phyloP scores from a whole-genome alignment of 495 filamentous ascomycete species.

The Trichoderma reesei region DNA sequence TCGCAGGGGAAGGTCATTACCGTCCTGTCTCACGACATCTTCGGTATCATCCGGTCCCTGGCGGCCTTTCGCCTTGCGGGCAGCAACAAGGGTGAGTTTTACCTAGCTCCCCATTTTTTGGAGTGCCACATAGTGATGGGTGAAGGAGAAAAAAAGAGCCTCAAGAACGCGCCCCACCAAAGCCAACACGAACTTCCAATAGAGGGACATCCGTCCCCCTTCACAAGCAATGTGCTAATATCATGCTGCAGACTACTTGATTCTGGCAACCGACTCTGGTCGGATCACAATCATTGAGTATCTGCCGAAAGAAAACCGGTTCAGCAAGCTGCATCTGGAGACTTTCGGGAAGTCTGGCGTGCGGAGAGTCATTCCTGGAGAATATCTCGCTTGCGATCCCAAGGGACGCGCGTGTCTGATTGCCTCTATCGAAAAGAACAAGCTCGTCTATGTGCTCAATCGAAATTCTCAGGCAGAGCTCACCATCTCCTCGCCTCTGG shows the following conservation, averaged over 20 bases:
- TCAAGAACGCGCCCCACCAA: slow-evolving; percentile 27
- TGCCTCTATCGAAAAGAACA: slow-evolving; percentile 95
- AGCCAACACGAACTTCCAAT: neutral
- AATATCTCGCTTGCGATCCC: slow-evolving; percentile 89
- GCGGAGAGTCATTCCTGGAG: slow-evolving; percentile 84
- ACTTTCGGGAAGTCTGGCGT: slow-evolving; percentile 98
- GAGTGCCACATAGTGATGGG: slow-evolving; percentile 86
- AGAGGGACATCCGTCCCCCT: neutral
- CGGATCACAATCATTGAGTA: slow-evolving; percentile 93
- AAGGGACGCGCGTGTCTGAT: slow-evolving; percentile 92
- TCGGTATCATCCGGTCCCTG: slow-evolving; percentile 84
- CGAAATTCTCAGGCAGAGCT: slow-evolving; percentile 88
- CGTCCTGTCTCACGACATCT: slow-evolving; percentile 82
- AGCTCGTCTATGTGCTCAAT: slow-evolving; percentile 97
- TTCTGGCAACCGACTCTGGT: slow-evolving; percentile 90
- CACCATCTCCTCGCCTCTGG: slow-evolving; percentile 93
- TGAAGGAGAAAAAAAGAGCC: slow-evolving; percentile 19
- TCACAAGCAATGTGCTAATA: slow-evolving; percentile 48
- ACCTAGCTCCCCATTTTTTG: slow-evolving; percentile 28
- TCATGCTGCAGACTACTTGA: slow-evolving; percentile 73
- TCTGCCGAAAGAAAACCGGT: slow-evolving; percentile 72
- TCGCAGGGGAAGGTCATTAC: slow-evolving; percentile 75
- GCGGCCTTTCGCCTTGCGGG: slow-evolving; percentile 85
- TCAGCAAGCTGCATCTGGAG: slow-evolving; percentile 84
- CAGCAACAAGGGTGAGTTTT: slow-evolving; percentile 86